These are phyloP conservation scores for Prototheca cutis DNA, from an alignment of 163 green algal genomes.

Conservation along the genomic window DNA sequence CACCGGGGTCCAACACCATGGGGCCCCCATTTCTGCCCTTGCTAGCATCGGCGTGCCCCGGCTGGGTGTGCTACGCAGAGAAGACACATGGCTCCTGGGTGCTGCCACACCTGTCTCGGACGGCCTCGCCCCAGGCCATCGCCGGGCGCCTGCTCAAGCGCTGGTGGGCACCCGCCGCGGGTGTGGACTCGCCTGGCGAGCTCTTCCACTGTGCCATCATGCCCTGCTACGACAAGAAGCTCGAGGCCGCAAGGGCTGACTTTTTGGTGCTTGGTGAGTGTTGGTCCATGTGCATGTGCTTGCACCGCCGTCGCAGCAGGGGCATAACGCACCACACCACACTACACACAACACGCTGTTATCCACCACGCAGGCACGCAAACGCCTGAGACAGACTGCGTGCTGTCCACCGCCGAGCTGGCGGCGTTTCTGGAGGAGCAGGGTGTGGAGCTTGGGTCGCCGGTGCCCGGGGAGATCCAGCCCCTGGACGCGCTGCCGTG, in stretches of 20 bases:
- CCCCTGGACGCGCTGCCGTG: neutral
- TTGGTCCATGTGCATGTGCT: too few species aligned
- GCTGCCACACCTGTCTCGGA: conserved; percentile 72
- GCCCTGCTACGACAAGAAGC: conserved; percentile 99
- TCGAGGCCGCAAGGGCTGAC: conserved; percentile 87
- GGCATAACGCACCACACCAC: too few species aligned
- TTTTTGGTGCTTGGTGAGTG: too few species aligned
- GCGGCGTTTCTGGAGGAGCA: conserved; percentile 57
- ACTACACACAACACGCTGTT: too few species aligned
- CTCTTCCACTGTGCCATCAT: conserved; percentile 82
- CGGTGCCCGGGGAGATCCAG: neutral
- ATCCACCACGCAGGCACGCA: too few species aligned
- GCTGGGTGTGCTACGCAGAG: conserved; percentile 98
- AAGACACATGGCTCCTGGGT: conserved; percentile 82
- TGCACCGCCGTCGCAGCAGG: too few species aligned
- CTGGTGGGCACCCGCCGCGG: neutral
- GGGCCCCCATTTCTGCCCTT: conserved; percentile 40
- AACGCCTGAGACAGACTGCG: conserved; percentile 90
- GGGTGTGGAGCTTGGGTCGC: conserved; percentile 18
- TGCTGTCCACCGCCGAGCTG: conserved; percentile 82
- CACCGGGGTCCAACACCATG: too few species aligned
- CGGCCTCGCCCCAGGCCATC: conserved; percentile 62
- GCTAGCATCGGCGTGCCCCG: conserved; percentile 75
- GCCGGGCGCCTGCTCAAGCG: conserved; percentile 81
- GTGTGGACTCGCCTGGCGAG: conserved; percentile 8